phyloP scores from a whole-genome alignment of 257 asterid species.

The Ehretia macrophylla region DNA sequence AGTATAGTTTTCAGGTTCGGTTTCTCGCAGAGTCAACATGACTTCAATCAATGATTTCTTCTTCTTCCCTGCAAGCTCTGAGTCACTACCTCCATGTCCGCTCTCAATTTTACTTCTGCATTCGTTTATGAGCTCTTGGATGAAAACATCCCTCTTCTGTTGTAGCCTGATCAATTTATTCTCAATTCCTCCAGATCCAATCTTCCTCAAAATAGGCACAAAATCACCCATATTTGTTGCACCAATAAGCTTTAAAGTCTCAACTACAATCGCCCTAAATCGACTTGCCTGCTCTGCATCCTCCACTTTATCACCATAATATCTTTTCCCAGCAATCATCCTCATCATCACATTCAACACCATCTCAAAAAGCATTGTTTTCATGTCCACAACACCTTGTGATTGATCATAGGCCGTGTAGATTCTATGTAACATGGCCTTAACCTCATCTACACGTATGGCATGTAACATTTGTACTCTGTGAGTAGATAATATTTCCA shows the following conservation, averaged over 20 bases:
- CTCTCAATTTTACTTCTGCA: slow-evolving; percentile 24
- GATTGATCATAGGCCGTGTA: slow-evolving; percentile 8
- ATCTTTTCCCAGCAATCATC: slow-evolving; percentile 56
- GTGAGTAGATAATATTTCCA: slow-evolving; percentile 52
- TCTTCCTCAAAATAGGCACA: slow-evolving; percentile 39
- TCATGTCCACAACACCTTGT: slow-evolving; percentile 2
- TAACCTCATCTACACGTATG: slow-evolving; percentile 54
- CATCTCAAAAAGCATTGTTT: slow-evolving; percentile 24
- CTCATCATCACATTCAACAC: slow-evolving; percentile 45
- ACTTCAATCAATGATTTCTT: slow-evolving; percentile 43
- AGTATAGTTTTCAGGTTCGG: slow-evolving; percentile 46
- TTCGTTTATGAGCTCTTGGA: slow-evolving; percentile 46
- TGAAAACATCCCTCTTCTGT: slow-evolving; percentile 33
- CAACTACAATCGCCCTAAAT: slow-evolving; percentile 37
- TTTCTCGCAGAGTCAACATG: slow-evolving; percentile 38
- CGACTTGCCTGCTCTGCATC: slow-evolving; percentile 39
- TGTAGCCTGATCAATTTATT: slow-evolving; percentile 32
- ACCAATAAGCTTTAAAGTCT: slow-evolving; percentile 22
- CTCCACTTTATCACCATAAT: slow-evolving; percentile 35
- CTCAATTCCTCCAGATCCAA: slow-evolving; percentile 40
- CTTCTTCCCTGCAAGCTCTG: slow-evolving; percentile 14
- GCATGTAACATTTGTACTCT: slow-evolving; percentile 46
- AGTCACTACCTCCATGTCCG: slow-evolving; percentile 8
- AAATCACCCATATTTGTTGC: slow-evolving; percentile 32
- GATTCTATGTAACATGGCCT: slow-evolving; percentile 29